Conservation (phyloP, 78 protist genomes). For the Polysphondylium violaceum region DNA sequence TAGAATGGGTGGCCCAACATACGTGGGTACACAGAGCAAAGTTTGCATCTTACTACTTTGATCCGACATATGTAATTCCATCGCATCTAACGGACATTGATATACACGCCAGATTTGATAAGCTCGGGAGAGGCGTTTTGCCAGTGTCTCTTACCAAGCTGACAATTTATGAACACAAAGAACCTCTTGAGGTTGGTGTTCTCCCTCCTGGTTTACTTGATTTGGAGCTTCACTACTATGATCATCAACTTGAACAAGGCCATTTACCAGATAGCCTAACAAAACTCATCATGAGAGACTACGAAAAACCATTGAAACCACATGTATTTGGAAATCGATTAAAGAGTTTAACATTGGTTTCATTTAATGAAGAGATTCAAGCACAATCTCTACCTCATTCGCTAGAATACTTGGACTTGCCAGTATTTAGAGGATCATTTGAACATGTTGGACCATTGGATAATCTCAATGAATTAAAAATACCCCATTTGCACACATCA, state of each 20-base stretch:
- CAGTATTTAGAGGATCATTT: background rate
- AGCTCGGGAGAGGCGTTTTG: background rate
- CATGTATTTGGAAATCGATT: background rate
- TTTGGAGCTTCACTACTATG: background rate
- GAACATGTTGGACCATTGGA: slow-evolving; percentile 1
- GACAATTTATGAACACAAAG: background rate
- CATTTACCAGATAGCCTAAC: background rate
- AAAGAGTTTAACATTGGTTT: background rate
- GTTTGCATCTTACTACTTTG: background rate
- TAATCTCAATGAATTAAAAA: background rate
- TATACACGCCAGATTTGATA: background rate
- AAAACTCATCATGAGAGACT: background rate
- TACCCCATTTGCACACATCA: background rate
- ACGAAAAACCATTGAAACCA: background rate
- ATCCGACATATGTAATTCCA: background rate
- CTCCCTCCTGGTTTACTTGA: background rate
- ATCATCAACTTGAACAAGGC: background rate
- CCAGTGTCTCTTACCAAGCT: background rate
- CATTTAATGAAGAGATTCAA: background rate
- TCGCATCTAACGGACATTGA: background rate
- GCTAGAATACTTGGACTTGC: background rate
- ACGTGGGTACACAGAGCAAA: background rate
- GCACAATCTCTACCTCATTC: background rate
- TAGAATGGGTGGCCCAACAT: background rate
- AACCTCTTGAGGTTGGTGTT: background rate